phyloP scores from a whole-genome alignment of 1,139 yeast genomes.

The Wickerhamomyces sp. region DNA sequence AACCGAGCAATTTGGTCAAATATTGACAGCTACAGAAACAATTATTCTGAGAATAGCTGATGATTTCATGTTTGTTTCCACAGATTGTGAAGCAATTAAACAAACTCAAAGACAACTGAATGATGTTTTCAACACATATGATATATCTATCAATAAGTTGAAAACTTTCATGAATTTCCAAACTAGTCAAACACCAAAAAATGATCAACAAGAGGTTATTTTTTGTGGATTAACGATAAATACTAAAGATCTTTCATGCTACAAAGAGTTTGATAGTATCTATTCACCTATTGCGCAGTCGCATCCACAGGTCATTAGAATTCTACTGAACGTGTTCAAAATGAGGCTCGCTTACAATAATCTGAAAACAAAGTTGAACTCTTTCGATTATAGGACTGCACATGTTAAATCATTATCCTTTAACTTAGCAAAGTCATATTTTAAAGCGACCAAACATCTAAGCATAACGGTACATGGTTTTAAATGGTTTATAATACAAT shows the following conservation, averaged over 20 bases:
- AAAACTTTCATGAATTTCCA: conserved; percentile 42
- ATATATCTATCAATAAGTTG: conserved; percentile 51
- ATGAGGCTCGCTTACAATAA: conserved; percentile 25
- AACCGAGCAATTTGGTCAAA: conserved; percentile 35
- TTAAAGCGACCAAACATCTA: not conserved
- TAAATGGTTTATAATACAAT: not conserved
- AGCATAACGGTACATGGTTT: not conserved
- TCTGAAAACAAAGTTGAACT: conserved; percentile 16
- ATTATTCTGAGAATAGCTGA: conserved; percentile 70
- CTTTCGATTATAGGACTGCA: conserved; percentile 12
- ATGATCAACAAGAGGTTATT: conserved; percentile 1
- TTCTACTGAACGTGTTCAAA: conserved; percentile 16
- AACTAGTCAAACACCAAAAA: conserved; percentile 8
- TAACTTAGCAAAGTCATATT: conserved; percentile 17
- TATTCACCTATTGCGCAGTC: conserved; percentile 14
- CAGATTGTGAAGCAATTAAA: conserved; percentile 25
- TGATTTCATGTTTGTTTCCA: conserved; percentile 72
- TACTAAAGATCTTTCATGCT: conserved; percentile 22
- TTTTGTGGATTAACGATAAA: conserved; percentile 27
- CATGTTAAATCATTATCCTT: conserved; percentile 18
- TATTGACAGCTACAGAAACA: conserved; percentile 26
- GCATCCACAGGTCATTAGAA: conserved; percentile 19
- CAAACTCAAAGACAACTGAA: conserved; percentile 28
- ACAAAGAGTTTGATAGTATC: conserved; percentile 20
- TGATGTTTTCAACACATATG: conserved; percentile 46